Base-by-base conservation (phyloP, 495 filamentous ascomycete genomes). In the Aspergillus panamensis region DNA sequence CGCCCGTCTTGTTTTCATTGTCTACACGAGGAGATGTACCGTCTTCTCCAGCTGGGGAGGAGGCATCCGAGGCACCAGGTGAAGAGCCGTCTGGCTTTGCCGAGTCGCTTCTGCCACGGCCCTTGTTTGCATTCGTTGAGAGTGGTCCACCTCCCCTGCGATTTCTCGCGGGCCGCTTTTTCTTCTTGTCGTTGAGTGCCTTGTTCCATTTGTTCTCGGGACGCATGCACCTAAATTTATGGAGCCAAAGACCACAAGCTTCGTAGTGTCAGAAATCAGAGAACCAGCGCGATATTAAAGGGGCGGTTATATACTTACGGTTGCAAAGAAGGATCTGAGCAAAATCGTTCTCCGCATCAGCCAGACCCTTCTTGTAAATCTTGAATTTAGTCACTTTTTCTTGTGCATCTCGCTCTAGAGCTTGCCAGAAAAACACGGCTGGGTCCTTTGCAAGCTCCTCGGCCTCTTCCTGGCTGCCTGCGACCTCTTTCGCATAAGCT, bases 241-340 rank as follows among this genome's bases (percentile, higher is more conserved):
- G 83, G 57, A 97, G 82, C 92, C 91, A 98, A 32, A 98, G 81
- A 13, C 94, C 94, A 65, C 94, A 98, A 62, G 94, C 83, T 66
- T 50, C 32, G 55, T 44, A 33, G 47, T 51, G 61, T 75, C 59
- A 73, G 69, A 56, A 55, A 16, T n/a, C 31, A 39, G 39, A 44
- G 48, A 44, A 13, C 19, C 21, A 47, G 31, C 40, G 32, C 50
- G 61, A 44, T 60, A 21, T 33, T 43, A 20, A 47, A 20, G 56
- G 82, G 17, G 19, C 1, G 25, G 2, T 25, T 25, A 25, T 25
- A 25, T 25, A 20, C 85, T 84, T 75, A 88, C 85, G 92, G 73
- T 98, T 98, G 77, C 94, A 98, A 21, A 97, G 81, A 17, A 89
- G 74, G 30, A 91, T 77, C 55, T 87, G 82, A 10, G 75, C 80